phyloP scores from a whole-genome alignment of 202 grass and related monocot species.

The Elaeis oleifera region DNA sequence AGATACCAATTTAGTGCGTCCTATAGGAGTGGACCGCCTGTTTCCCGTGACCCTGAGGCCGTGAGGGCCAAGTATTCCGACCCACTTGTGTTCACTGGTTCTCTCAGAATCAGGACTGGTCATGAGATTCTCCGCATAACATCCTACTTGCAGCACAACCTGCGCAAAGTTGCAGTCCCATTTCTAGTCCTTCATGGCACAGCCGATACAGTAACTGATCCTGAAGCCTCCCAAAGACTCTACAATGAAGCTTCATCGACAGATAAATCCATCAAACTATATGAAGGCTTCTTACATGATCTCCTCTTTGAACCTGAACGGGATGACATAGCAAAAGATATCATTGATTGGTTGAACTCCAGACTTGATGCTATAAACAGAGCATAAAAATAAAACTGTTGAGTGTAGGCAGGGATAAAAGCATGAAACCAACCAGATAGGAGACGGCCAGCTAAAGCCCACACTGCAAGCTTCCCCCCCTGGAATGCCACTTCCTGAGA shows the following conservation, averaged over 20 bases:
- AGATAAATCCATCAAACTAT: constrained; percentile 19
- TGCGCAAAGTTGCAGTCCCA: constrained; percentile 13
- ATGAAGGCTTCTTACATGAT: constrained; percentile 11
- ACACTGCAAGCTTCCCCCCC: too few relatives aligned
- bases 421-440: too few relatives aligned
- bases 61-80: constrained; percentile 15
- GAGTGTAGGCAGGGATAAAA: too few relatives aligned
- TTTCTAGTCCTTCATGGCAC: constrained; percentile 22
- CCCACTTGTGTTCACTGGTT: constrained; percentile 21
- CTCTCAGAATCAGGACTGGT: constrained; percentile 25
- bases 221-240: constrained; percentile 15
- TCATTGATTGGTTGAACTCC: constrained; percentile 16
- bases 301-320: constrained; percentile 27
- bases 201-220: constrained; percentile 15
- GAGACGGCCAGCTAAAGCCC: too few relatives aligned
- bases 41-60: constrained; percentile 19
- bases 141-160: constrained; percentile 15
- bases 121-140: constrained; percentile 18
- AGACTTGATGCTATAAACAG: neutral
- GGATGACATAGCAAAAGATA: constrained; percentile 17
- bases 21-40: constrained; percentile 2
- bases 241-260: constrained; percentile 11
- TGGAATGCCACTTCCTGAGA: too few relatives aligned
- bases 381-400: too few relatives aligned
- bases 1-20: constrained; percentile 18